Evolutionary conservation across 352 stramenopile genomes (phyloP).

Genomic region (Globisporangium camurandrum): DNA sequence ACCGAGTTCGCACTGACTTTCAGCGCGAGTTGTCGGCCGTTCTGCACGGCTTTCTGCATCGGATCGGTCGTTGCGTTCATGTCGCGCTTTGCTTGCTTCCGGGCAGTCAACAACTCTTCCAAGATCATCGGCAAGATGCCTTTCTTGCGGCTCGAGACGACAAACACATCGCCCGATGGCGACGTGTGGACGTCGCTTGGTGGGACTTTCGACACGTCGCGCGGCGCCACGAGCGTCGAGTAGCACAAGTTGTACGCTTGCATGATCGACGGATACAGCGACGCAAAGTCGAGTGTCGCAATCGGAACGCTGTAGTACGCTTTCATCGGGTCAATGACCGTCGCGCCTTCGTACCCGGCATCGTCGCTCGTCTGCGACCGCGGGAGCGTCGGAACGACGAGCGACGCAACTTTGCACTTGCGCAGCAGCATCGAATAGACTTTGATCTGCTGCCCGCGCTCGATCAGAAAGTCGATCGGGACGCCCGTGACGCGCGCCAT

Average conservation of each 20-base stretch:
- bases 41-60: slow-evolving; percentile 99
- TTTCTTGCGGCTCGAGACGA: slow-evolving; percentile 93
- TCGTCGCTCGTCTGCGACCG: slow-evolving; percentile 83
- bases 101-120: slow-evolving; percentile 94
- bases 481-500: slow-evolving; percentile 99
- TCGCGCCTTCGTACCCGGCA: slow-evolving; percentile 96
- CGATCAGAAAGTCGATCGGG: slow-evolving; percentile 96
- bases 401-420: slow-evolving; percentile 91
- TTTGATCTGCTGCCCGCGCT: slow-evolving; percentile 98
- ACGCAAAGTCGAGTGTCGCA: slow-evolving; percentile 99
- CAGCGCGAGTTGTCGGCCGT: slow-evolving; percentile 94
- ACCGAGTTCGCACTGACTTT: slow-evolving; percentile 99
- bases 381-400: slow-evolving; percentile 95
- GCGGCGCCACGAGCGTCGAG: slow-evolving; percentile 93
- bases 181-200: slow-evolving; percentile 87
- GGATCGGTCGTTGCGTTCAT: slow-evolving; percentile 98
- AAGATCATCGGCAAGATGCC: slow-evolving; percentile 98
- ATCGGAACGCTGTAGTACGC: slow-evolving; percentile 99
- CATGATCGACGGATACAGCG: slow-evolving; percentile 99
- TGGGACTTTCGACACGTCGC: slow-evolving; percentile 55
- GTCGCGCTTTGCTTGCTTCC: slow-evolving; percentile 98
- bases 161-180: slow-evolving; percentile 95
- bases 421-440: slow-evolving; percentile 99
- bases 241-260: slow-evolving; percentile 99
- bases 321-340: slow-evolving; percentile 99